Conservation (phyloP, 2,329 filamentous ascomycete species). For the Colletotrichum musicola region DNA sequence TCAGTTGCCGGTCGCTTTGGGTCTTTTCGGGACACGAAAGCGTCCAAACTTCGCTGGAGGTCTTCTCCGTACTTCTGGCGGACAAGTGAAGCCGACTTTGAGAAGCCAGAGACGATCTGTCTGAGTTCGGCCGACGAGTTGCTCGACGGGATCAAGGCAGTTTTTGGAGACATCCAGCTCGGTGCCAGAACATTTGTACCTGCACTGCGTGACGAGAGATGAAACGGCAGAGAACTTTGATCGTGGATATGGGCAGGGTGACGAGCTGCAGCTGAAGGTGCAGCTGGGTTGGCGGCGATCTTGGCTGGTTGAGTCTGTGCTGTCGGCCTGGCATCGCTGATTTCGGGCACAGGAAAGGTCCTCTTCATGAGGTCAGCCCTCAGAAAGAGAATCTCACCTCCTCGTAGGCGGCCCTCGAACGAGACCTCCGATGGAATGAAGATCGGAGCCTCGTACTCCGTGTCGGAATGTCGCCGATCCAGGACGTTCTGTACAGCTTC, state of each 20-base stretch:
- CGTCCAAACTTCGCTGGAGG: constrained; percentile 44
- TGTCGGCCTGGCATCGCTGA: too few species aligned
- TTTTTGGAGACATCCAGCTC: constrained; percentile 35
- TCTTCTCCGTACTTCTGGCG: constrained; percentile 53
- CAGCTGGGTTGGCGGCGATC: neutral
- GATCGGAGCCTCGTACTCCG: constrained; percentile 37
- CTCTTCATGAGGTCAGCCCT: constrained; percentile 40
- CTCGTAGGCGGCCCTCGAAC: constrained; percentile 37
- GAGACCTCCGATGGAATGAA: constrained; percentile 39
- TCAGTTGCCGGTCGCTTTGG: neutral
- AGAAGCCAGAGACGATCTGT: constrained; percentile 48
- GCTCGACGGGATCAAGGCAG: constrained; percentile 13
- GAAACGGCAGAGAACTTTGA: constrained; percentile 8
- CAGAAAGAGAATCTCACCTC: constrained; percentile 40
- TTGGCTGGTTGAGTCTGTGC: neutral
- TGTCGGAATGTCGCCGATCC: constrained; percentile 44
- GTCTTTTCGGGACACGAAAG: constrained; percentile 41
- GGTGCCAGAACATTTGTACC: constrained; percentile 33
- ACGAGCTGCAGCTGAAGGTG: neutral
- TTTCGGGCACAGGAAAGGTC: constrained; percentile 30
- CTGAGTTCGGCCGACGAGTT: constrained; percentile 39
- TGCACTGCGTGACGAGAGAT: neutral
- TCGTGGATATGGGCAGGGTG: constrained; percentile 29
- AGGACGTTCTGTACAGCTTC: constrained; percentile 57
- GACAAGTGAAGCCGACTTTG: constrained; percentile 47